Evolutionary conservation across 495 filamentous ascomycete genomes (phyloP), one percentile per base, ranked within the genome.

Genomic region (Xylaria telfairii): DNA sequence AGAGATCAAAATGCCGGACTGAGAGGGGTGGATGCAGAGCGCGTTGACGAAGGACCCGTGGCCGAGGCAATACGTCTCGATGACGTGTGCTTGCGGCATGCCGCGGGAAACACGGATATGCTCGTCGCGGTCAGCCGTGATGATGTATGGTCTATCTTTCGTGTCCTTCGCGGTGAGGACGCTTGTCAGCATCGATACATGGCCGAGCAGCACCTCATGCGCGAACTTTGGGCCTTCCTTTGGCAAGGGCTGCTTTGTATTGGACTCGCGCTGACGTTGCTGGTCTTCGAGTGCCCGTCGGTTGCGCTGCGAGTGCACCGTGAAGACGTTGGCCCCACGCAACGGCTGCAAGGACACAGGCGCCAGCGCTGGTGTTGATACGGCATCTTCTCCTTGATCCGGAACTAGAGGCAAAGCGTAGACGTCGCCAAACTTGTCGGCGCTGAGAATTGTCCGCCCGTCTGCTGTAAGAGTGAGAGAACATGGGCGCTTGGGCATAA

Each of bases 401-500:
- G 84, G 85, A 61, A 94, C 77, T 3, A 98, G 81, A 4, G 96
- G 95, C n/a, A 99, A 79, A 7, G 91, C 86, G 79, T 96, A 98
- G 69, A 97, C 95, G 81, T 99, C 96, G 41, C 96, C 96, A 76
- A 97, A 97, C 77, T 98, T 99, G 81, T 99, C 96, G 41, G 89
- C 94, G 67, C 86, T 89, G 34, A 98, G 80, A 69, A 98, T 92
- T 3, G 86, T 92, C 3, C 81, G 81, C 51, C 89, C 86, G 77
- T 94, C 89, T 28, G 85, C 74, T 1, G 92, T 90, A 57, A 98
- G 80, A 59, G 86, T 81, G 67, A 99, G 79, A 57, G 92, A 87
- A 77, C 89, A 93, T 37, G 92, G 93, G 51, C 94, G 90, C 81
- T 98, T 98, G 49, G 94, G 92, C 93, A 98, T 96, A 69, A 79